These are phyloP conservation scores for Clarkia xantiana DNA, from an alignment of 345 rosid genomes.

Conservation along the genomic window DNA sequence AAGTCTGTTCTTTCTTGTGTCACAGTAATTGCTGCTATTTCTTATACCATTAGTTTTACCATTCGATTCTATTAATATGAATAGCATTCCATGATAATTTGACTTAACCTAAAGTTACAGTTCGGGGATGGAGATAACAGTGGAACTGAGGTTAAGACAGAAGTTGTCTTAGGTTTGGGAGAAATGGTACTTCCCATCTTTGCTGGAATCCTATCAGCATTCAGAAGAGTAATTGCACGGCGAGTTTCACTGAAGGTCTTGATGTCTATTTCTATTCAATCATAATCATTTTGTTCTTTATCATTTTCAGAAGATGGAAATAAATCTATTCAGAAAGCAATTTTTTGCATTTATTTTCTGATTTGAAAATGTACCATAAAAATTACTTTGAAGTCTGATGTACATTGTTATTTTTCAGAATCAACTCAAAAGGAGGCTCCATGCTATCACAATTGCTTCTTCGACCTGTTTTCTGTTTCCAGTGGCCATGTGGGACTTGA, in stretches of 20 bases:
- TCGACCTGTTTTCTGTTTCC: slow-evolving; percentile 93
- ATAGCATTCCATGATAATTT: slow-evolving; percentile 14
- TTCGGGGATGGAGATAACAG: slow-evolving; percentile 43
- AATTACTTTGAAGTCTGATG: not conserved
- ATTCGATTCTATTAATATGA: slow-evolving; percentile 3
- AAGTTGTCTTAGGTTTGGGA: slow-evolving; percentile 50
- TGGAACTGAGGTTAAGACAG: slow-evolving; percentile 31
- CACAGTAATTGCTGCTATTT: not conserved
- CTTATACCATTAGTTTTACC: not conserved
- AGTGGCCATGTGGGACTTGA: slow-evolving; percentile 94
- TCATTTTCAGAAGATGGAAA: not conserved
- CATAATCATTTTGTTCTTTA: not conserved
- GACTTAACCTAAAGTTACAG: slow-evolving; percentile 52
- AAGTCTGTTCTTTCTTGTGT: not conserved
- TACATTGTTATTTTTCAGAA: slow-evolving; percentile 27
- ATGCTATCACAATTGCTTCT: slow-evolving; percentile 75
- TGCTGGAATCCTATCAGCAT: slow-evolving; percentile 89
- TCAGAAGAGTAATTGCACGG: slow-evolving; percentile 85
- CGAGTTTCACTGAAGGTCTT: slow-evolving; percentile 90
- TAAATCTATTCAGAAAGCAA: not conserved
- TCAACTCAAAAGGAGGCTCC: slow-evolving; percentile 80
- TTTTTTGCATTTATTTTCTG: not conserved
- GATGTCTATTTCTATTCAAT: slow-evolving; percentile 3
- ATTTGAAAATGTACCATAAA: not conserved
- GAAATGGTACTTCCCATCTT: slow-evolving; percentile 66